Conservation (phyloP, 1,284 basidiomycete genomes). For the Ceratobasidium sp. region DNA sequence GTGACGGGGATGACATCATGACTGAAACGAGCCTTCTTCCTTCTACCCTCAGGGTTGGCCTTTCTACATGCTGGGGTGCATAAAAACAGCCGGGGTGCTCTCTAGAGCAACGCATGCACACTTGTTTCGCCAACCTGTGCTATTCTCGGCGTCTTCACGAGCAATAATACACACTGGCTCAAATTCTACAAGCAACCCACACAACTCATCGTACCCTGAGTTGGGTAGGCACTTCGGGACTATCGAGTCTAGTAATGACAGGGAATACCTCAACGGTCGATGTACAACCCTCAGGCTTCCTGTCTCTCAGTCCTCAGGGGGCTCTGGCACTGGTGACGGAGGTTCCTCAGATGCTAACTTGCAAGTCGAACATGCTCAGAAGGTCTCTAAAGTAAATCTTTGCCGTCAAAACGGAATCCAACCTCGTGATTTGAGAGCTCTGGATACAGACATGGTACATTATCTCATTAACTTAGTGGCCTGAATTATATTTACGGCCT, state of each 20-base stretch:
- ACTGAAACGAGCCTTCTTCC: too few species aligned
- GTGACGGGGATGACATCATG: too few species aligned
- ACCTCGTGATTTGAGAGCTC: slow-evolving; percentile 40
- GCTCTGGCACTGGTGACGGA: not conserved
- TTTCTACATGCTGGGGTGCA: not conserved
- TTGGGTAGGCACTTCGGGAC: slow-evolving; percentile 12
- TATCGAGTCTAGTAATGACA: slow-evolving; percentile 12
- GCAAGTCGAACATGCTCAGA: slow-evolving; percentile 22
- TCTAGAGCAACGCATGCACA: not conserved
- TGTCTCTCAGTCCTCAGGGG: not conserved
- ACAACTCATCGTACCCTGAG: not conserved
- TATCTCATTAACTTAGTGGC: not conserved
- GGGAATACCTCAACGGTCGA: slow-evolving; percentile 35
- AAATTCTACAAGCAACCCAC: not conserved
- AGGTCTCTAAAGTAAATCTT: slow-evolving; percentile 41
- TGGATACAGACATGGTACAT: slow-evolving; percentile 42
- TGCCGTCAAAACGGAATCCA: slow-evolving; percentile 43
- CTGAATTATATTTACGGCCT: not conserved
- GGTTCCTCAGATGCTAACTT: not conserved
- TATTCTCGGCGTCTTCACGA: not conserved
- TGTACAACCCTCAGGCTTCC: slow-evolving; percentile 35
- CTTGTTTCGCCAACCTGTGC: not conserved
- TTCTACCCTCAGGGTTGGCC: too few species aligned
- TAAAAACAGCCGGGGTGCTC: not conserved
- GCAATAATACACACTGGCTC: slow-evolving; percentile 11